Conservation (phyloP, 1,284 basidiomycete species). For the Trichosporon inkin region DNA sequence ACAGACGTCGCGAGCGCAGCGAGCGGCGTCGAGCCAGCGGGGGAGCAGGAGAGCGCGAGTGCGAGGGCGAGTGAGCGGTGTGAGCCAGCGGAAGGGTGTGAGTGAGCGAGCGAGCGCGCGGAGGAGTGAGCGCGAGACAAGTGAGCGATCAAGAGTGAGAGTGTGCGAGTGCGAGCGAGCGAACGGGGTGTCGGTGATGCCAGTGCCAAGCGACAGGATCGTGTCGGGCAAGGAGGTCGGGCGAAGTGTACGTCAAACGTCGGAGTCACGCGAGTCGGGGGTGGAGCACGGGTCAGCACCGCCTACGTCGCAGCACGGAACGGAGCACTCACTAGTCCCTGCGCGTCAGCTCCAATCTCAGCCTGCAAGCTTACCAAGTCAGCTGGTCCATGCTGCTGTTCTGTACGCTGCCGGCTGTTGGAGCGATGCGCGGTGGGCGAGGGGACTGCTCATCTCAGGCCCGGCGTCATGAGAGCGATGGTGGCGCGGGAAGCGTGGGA, state of each 20-base stretch:
- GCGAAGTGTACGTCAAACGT: neutral
- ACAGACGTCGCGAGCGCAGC: neutral
- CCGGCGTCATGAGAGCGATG: too few relatives aligned
- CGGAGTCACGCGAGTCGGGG: neutral
- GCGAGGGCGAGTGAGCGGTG: neutral
- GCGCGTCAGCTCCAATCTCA: conserved; percentile 11
- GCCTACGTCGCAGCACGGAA: neutral
- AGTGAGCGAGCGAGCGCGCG: neutral
- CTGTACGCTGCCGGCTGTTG: too few relatives aligned
- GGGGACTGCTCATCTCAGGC: too few relatives aligned
- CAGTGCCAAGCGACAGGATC: neutral
- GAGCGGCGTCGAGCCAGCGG: neutral
- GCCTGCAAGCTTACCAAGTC: conserved; percentile 20
- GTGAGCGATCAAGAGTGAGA: too few relatives aligned
- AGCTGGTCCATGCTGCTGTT: conserved; percentile 25
- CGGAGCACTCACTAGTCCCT: conserved; percentile 33
- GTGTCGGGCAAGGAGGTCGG: neutral
- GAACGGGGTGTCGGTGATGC: neutral
- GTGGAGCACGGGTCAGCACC: neutral
- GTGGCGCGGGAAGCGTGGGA: too few relatives aligned
- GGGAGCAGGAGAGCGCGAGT: neutral
- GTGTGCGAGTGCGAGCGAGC: too few relatives aligned
- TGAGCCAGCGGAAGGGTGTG: neutral
- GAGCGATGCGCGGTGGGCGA: too few relatives aligned
- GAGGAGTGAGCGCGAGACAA: neutral